These are phyloP conservation scores for Solanum hybrid DNA, from an alignment of 305 asterid genomes.

Conservation along the genomic window DNA sequence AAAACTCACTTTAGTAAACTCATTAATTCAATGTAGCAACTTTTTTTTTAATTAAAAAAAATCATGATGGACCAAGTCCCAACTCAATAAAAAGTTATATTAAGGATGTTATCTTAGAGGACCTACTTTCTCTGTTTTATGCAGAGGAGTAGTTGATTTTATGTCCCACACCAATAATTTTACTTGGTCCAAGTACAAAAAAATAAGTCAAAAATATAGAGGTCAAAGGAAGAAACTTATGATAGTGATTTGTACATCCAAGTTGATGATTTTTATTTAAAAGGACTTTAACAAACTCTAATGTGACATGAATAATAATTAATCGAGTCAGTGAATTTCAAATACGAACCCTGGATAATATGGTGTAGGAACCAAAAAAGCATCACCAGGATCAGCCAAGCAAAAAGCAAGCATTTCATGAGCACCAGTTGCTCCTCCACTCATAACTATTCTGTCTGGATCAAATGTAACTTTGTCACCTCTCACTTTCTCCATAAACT, in stretches of 20 bases:
- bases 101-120: not conserved
- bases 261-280: not conserved
- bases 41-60: not conserved
- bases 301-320: not conserved
- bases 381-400: conserved; percentile 73
- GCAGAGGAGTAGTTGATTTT: not conserved
- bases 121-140: not conserved
- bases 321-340: not conserved
- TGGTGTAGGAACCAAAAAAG: conserved; percentile 68
- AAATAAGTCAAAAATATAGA: not conserved
- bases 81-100: not conserved
- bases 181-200: not conserved
- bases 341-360: conserved; percentile 51
- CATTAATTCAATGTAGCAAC: not conserved
- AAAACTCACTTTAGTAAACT: not conserved
- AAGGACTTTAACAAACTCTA: not conserved
- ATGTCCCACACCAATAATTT: not conserved
- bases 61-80: not conserved
- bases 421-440: conserved; percentile 84
- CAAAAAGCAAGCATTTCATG: conserved; percentile 67
- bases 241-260: not conserved
- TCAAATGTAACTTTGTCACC: conserved; percentile 50
- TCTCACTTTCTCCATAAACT: conserved; percentile 68
- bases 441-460: conserved; percentile 58
- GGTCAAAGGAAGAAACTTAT: not conserved